These are phyloP conservation scores for Plasmodium malariae DNA, from an alignment of 169 alveolate species.

Conservation along the genomic window DNA sequence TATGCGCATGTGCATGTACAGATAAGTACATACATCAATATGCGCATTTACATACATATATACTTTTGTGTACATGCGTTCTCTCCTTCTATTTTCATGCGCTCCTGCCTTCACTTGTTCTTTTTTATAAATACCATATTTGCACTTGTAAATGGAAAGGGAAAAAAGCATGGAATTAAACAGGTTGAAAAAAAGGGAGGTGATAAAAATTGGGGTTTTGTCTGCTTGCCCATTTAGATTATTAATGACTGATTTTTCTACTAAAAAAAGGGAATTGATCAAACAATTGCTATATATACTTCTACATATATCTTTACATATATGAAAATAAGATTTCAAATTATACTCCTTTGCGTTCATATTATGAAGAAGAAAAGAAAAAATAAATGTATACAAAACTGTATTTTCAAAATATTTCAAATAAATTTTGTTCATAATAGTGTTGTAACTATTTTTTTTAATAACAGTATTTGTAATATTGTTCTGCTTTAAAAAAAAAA, in stretches of 20 bases:
- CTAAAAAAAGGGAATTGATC: conserved; percentile 40
- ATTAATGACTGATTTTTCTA: conserved; percentile 36
- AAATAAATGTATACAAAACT: conserved; percentile 44
- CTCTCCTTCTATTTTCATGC: neutral
- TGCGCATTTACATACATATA: neutral
- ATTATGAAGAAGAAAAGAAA: conserved; percentile 63
- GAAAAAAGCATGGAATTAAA: conserved; percentile 41
- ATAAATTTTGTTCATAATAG: conserved; percentile 67
- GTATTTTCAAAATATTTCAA: conserved; percentile 66
- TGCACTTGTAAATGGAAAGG: conserved; percentile 44
- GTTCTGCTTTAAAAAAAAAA: conserved; percentile 6
- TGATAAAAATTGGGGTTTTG: neutral
- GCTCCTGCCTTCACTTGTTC: neutral
- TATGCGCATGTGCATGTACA: neutral
- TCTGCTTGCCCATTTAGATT: conserved; percentile 1
- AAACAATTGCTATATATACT: conserved; percentile 39
- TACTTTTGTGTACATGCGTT: neutral
- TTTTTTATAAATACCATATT: conserved; percentile 39
- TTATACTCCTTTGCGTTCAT: conserved; percentile 59
- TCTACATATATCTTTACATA: conserved; percentile 41
- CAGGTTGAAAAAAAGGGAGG: conserved; percentile 27
- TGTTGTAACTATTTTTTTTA: conserved; percentile 21
- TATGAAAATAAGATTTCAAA: conserved; percentile 19
- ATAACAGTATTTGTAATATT: neutral
- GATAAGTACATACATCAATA: too few species aligned